Evolutionary conservation across 2,329 filamentous ascomycete genomes (phyloP).

Genomic region (Ophiostoma sp.): DNA sequence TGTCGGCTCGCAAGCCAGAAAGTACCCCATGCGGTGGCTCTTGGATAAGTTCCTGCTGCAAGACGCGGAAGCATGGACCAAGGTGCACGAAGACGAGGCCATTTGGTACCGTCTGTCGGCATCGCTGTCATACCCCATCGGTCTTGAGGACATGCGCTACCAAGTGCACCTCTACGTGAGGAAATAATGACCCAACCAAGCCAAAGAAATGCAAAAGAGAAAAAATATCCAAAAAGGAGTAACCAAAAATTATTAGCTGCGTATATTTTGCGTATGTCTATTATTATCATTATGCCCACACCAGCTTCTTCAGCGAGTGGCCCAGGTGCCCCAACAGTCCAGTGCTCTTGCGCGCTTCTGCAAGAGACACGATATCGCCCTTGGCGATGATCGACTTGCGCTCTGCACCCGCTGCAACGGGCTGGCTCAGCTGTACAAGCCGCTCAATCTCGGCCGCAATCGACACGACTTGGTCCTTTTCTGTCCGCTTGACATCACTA

Average conservation of each 20-base stretch:
- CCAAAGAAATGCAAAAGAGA: not conserved
- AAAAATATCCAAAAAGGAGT: not conserved
- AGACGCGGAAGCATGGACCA: conserved; percentile 61
- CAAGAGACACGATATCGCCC: conserved; percentile 76
- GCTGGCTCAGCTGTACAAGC: conserved; percentile 55
- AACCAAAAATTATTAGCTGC: conserved; percentile 10
- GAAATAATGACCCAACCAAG: not conserved
- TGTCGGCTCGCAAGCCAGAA: conserved; percentile 61
- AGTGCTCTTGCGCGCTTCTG: conserved; percentile 83
- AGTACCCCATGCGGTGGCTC: conserved; percentile 93
- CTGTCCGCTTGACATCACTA: conserved; percentile 44
- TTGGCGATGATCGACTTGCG: conserved; percentile 53
- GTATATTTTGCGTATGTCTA: not conserved
- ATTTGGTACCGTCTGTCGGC: conserved; percentile 78
- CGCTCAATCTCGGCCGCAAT: conserved; percentile 78
- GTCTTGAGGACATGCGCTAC: conserved; percentile 91
- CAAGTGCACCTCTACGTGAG: conserved; percentile 79
- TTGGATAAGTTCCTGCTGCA: conserved; percentile 76
- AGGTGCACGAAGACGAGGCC: conserved; percentile 72
- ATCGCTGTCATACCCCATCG: conserved; percentile 73
- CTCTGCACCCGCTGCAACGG: conserved; percentile 42
- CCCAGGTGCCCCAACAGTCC: conserved; percentile 83
- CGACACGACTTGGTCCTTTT: conserved; percentile 57
- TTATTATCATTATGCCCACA: conserved; percentile 63
- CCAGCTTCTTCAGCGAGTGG: conserved; percentile 88